Evolutionary conservation across 2,329 filamentous ascomycete species (phyloP).

Genomic region (Aspergillus novofumigatus): DNA sequence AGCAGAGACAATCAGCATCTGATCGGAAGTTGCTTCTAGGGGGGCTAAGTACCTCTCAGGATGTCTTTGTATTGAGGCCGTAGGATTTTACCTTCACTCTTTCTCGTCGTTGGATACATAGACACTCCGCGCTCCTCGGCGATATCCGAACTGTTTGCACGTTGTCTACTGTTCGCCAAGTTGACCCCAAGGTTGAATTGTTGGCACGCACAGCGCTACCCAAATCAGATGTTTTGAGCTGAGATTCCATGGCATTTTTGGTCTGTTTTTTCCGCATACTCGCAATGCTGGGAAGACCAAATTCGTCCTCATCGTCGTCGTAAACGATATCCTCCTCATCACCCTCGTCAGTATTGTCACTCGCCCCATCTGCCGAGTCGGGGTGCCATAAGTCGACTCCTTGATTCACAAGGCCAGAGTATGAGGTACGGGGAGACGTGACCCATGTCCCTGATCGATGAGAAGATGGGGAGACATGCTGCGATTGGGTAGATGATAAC

Average conservation of each 20-base stretch:
- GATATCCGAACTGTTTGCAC: slow-evolving; percentile 88
- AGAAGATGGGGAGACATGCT: slow-evolving; percentile 50
- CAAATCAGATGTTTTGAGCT: slow-evolving; percentile 43
- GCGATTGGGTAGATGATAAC: slow-evolving; percentile 51
- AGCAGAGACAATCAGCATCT: neutral
- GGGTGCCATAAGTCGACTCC: slow-evolving; percentile 76
- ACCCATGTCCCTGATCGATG: slow-evolving; percentile 40
- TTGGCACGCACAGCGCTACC: slow-evolving; percentile 27
- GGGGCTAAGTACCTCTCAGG: slow-evolving; percentile 55
- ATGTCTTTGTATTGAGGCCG: slow-evolving; percentile 98
- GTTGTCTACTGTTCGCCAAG: slow-evolving; percentile 51
- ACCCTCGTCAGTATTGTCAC: slow-evolving; percentile 62
- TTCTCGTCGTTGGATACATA: slow-evolving; percentile 82
- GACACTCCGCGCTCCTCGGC: slow-evolving; percentile 81
- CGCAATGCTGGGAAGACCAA: slow-evolving; percentile 86
- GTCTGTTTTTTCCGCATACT: slow-evolving; percentile 75
- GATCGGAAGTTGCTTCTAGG: neutral
- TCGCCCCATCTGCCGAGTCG: slow-evolving; percentile 32
- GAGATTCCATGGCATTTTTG: slow-evolving; percentile 33
- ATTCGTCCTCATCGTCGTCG: slow-evolving; percentile 90
- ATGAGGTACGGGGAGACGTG: slow-evolving; percentile 63
- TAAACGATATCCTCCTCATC: slow-evolving; percentile 69
- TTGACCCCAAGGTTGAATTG: slow-evolving; percentile 26
- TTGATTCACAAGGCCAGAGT: slow-evolving; percentile 75
- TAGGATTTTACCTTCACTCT: slow-evolving; percentile 89